Base-by-base conservation (phyloP, 345 rosid species). In the Brassica cretica region DNA sequence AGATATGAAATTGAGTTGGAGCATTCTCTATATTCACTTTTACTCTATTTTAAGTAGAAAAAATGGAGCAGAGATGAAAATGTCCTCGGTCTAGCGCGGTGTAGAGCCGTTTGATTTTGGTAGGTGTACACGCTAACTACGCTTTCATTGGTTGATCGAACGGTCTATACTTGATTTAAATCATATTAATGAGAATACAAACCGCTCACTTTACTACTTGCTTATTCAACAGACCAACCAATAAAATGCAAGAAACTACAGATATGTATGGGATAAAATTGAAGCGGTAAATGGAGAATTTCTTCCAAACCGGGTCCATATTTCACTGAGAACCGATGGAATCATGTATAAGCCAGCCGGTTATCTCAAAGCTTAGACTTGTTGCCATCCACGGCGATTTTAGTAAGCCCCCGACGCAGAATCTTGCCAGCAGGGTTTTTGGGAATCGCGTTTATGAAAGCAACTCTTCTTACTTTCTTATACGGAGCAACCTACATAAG, bases 381-480 rank as follows among this genome's bases (percentile, higher is more conserved):
- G 21, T 82, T 77, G 59, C 72, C 81, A 16, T 84, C 68, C 7
- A 79, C 58, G 1, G 93, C 90, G 29, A 58, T 77, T 21, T 66
- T 82, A 8, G 88, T 75, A 49, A 92, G 83, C 82, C 90, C 93
- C 70, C 91, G 86, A 78, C 97, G 88, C 81, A 94, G 77, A 66
- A 89, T 92, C 88, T 94, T 94, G 16, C 98, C 97, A 0, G 98
- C 87, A 0, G 91, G 87, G 24, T 84, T 77, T 78, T 90, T 95
- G 0, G 98, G 99, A 71, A 92, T 86, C 15, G 91, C 73, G 69
- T 82, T 70, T 64, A 87, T 82, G 75, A 95, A 92, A n/a, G 91
- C 94, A 41, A 91, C 94, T 51, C 85, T 86, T 33, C 99, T 65
- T 68, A 92, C 84, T 85, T 90, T 95, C 85, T 95, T 95, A 78